A percentile compares a stretch with the other conserved stretches of the same genome.
Evolutionary conservation across 805 yeast species (phyloP).

Genomic region (Wickerhamiella bombiphila): DNA sequence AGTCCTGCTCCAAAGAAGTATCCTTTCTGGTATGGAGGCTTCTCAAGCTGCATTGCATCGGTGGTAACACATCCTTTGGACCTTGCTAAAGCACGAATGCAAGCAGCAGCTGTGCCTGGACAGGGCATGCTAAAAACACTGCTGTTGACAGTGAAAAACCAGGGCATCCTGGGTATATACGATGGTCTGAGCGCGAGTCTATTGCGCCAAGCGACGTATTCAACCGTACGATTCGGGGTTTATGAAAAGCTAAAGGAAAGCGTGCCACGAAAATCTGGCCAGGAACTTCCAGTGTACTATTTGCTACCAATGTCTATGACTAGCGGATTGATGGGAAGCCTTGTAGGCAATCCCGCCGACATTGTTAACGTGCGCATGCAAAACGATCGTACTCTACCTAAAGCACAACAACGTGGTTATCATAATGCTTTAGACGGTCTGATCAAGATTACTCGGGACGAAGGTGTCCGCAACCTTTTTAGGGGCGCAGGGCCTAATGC

Average conservation of each 20-base stretch:
- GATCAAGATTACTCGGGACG: constrained; percentile 41
- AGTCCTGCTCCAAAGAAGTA: constrained; percentile 1
- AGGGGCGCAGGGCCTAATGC: constrained; percentile 69
- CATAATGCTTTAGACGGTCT: constrained; percentile 69
- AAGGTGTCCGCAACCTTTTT: constrained; percentile 44
- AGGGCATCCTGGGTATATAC: constrained; percentile 52
- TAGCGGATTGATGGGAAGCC: constrained; percentile 74
- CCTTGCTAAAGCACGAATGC: constrained; percentile 73
- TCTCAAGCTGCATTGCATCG: constrained; percentile 29
- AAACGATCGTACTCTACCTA: constrained; percentile 60
- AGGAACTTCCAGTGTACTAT: constrained; percentile 40
- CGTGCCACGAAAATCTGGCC: constrained; percentile 27
- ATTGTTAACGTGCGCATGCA: constrained; percentile 85
- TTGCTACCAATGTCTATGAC: constrained; percentile 68
- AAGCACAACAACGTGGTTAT: constrained; percentile 54
- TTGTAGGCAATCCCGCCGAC: constrained; percentile 80
- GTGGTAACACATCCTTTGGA: constrained; percentile 58
- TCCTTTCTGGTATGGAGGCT: constrained; percentile 31
- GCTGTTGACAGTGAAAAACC: constrained; percentile 40
- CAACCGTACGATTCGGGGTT: constrained; percentile 75
- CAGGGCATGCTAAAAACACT: constrained; percentile 49
- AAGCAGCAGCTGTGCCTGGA: constrained; percentile 58
- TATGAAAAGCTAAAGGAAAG: constrained; percentile 59
- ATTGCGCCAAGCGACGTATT: constrained; percentile 75
- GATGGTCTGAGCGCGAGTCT: constrained; percentile 73